These are phyloP conservation scores for Claviceps monticola DNA, from an alignment of 2,329 filamentous ascomycete species.

Conservation along the genomic window DNA sequence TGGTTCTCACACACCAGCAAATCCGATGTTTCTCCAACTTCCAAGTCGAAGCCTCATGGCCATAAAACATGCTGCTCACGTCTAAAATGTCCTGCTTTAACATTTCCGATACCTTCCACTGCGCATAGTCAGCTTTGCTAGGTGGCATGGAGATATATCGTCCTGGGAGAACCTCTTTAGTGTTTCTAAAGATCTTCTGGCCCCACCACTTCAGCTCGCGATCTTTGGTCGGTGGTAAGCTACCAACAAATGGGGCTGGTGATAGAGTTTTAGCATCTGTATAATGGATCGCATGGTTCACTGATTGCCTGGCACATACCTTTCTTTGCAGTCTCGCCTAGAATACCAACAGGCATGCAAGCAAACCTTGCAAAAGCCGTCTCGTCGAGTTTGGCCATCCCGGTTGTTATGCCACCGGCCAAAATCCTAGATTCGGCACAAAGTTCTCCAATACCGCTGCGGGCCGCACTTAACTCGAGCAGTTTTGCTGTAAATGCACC, in stretches of 20 bases:
- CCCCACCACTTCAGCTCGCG: slow-evolving; percentile 47
- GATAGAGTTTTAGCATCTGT: slow-evolving; percentile 2
- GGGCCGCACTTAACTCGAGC: slow-evolving; percentile 35
- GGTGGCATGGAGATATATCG: slow-evolving; percentile 44
- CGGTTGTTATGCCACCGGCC: slow-evolving; percentile 45
- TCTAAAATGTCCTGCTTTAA: slow-evolving; percentile 46
- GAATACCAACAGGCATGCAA: slow-evolving; percentile 35
- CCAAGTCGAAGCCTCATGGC: slow-evolving; percentile 39
- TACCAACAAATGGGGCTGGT: slow-evolving; percentile 42
- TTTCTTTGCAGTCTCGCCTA: slow-evolving; percentile 23
- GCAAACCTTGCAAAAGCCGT: slow-evolving; percentile 29
- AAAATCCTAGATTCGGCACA: slow-evolving; percentile 39
- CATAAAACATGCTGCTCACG: slow-evolving; percentile 45
- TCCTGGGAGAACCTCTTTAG: slow-evolving; percentile 36
- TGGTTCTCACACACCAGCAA: slow-evolving; percentile 41
- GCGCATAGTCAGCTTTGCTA: slow-evolving; percentile 39
- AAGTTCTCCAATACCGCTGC: slow-evolving; percentile 31
- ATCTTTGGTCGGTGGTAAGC: slow-evolving; percentile 38
- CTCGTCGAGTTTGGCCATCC: slow-evolving; percentile 38
- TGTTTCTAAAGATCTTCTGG: slow-evolving; percentile 44
- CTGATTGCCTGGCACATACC: slow-evolving; percentile 10
- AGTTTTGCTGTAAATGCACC: slow-evolving; percentile 45
- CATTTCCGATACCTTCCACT: slow-evolving; percentile 43
- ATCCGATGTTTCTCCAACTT: slow-evolving; percentile 48
- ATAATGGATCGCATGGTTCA: background rate